Evolutionary conservation across 2,329 filamentous ascomycete species (phyloP), one percentile per base, ranked within the genome.

Genomic region (Beauveria pseudobassiana): DNA sequence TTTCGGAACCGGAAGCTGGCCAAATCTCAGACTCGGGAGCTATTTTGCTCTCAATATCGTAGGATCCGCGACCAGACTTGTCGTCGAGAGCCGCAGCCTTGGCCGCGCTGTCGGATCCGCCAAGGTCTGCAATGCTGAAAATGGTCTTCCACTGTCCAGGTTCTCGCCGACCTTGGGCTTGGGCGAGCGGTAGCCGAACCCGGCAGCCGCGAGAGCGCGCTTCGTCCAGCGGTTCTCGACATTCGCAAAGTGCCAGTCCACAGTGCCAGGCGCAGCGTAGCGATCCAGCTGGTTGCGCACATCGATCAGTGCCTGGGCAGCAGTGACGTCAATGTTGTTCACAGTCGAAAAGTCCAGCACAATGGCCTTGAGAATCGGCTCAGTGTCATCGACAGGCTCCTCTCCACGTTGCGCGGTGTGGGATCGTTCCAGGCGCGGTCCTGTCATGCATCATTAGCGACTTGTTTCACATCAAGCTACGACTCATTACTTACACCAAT

Each of bases 101-200:
- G 9, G 72, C 68, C 0, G 89, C 89, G 20, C 87, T 91, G 61
- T 87, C 78, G 1, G 79, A 77, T 10, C 92, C 88, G 63, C 91
- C 86, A 57, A 96, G 85, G 70, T 96, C 91, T 1, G 93, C 91
- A 40, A 98, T 93, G 70, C 86, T 91, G 81, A 97, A 98, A 67
- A 98, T 93, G 24, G 91, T 90, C 75, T 91, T 93, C 73, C 73
- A 75, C 22, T 73, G 68, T 18, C 69, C 69, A 2, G 70, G 16
- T 64, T 64, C 60, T 67, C 66, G 49, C 65, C 62, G 50, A 62
- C 48, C n/a, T 64, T 14, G 60, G 24, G 69, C 61, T 40, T 68
- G 10, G 68, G 75, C 6, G 72, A 73, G 12, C 71, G 71, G 67
- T 71, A 75, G 9, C 82, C 82, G 64, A 85, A 84, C 1, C 82